Base-by-base conservation (phyloP, 1,139 yeast genomes). In the Geotrichum australiense region DNA sequence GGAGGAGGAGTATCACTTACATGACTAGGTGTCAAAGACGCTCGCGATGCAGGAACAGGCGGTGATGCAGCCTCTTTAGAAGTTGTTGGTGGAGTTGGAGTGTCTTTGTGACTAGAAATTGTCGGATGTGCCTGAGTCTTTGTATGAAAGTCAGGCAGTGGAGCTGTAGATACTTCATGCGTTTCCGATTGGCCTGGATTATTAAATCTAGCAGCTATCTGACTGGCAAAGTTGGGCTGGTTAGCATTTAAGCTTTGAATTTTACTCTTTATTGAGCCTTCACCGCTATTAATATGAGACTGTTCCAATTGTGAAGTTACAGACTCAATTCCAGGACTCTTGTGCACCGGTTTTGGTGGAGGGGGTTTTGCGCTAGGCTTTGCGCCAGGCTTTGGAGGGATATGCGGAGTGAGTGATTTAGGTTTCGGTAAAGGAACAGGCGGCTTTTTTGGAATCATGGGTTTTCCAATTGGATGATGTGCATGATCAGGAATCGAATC, bases 31-130 rank as follows among this genome's bases (percentile, higher is more conserved):
- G 42, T 34, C 6, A 29, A n/a, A n/a, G n/a, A n/a, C n/a, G n/a
- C 42, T 11, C 26, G 31, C 22, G 39, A 24, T 20, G 35, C 29
- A 4, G 25, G 43, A 31, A 39, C 15, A 16, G 37, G 15, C 3
- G 37, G 42, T 3, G 48, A 12, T 5, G 38, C 39, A 11, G 26
- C 30, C 55, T 54, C 38, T 53, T 52, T 38, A 20, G 41, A 39
- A 25, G 16, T 25, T 39, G 33, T 33, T 36, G 29, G 23, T 38
- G 28, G 20, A 42, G 39, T 2, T 39, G 43, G 18, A 29, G 37
- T 29, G 55, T 55, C 37, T 53, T 52, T 39, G 50, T 54, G 18
- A 56, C 57, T 8, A 53, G 56, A 8, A 10, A 22, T 16, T n/a
- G 24, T 12, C 5, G 21, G 20, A 8, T 23, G 4, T 24, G 37